Base-by-base conservation (phyloP, 2,329 filamentous ascomycete species). In the Mariannaea sp. region DNA sequence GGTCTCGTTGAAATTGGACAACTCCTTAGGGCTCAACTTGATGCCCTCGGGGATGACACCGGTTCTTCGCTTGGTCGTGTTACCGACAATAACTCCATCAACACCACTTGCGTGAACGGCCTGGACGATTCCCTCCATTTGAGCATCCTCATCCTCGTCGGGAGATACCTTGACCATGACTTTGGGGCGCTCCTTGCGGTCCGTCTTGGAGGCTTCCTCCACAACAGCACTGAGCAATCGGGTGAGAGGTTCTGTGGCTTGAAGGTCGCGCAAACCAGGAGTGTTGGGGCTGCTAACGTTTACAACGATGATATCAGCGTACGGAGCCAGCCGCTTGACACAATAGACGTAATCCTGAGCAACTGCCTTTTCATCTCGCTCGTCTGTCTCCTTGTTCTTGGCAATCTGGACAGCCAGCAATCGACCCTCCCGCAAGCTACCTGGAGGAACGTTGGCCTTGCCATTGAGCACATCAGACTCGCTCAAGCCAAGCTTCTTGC, bases 161-260 rank as follows among this genome's bases (percentile, higher is more conserved):
- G 94, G 94, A 54, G 90, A 96, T 16, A 99, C 93, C 77, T 99
- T 99, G 66, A 99, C 94, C 90, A 99, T 96, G 53, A 99, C 90
- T 58, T 67, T 70, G 46, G 73, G 73, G 67, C 87, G 89, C 1
- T 80, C 83, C 69, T 84, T 88, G 61, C 92, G 81, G 22, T 88
- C 79, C 10, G 88, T 81, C 57, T 78, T 77, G 61, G 82, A 77
- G 1, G 92, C 92, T 49, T 93, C 89, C 13, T 84, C 79, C 2
- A 97, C 93, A 0, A 97, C 93, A 1, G 90, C 89, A 8, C 80
- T 83, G 33, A 99, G 76, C 40, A 99, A 87, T 35, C 83, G 78
- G 2, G 91, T 93, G 51, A 99, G 76, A 1, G 92, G 93, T 60
- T 89, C 91, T 0, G 87, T 83, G 2, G 89, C 89, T 74, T 99